phyloP scores from a whole-genome alignment of 2,329 filamentous ascomycete species.

The Shiraia sp. region DNA sequence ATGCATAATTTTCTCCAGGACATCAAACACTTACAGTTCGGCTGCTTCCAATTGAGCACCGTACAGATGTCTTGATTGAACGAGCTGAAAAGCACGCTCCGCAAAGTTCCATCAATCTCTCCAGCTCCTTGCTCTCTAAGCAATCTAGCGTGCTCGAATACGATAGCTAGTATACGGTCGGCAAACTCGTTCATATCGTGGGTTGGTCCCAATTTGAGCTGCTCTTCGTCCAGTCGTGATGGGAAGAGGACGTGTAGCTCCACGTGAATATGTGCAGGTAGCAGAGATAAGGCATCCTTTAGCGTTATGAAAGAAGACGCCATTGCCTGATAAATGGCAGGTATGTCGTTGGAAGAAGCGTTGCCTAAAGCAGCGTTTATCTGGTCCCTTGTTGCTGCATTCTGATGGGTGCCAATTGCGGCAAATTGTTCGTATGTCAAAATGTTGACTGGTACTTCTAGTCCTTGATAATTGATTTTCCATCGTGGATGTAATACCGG shows the following conservation, averaged over 20 bases:
- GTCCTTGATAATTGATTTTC: conserved; percentile 73
- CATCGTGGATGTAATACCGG: conserved; percentile 88
- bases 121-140: conserved; percentile 61
- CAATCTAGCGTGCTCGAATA: conserved; percentile 86
- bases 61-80: conserved; percentile 91
- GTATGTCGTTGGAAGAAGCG: conserved; percentile 40
- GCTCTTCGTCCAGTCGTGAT: conserved; percentile 70
- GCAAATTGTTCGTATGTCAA: conserved; percentile 75
- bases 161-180: conserved; percentile 78
- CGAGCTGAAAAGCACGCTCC: conserved; percentile 91
- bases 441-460: conserved; percentile 81
- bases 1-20: not conserved
- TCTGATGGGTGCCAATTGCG: conserved; percentile 46
- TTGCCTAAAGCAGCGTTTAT: conserved; percentile 28
- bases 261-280: conserved; percentile 81
- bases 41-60: conserved; percentile 98
- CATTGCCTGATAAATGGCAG: conserved; percentile 71
- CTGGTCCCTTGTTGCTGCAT: conserved; percentile 25
- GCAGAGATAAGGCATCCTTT: conserved; percentile 71
- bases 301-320: conserved; percentile 79
- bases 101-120: conserved; percentile 66
- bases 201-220: conserved; percentile 71
- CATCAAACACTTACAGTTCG: conserved; percentile 69
- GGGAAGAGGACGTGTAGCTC: conserved; percentile 94
- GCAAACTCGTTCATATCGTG: conserved; percentile 85